phyloP scores from a whole-genome alignment of 2,329 filamentous ascomycete genomes.

The Chrysoporthe puriensis region DNA sequence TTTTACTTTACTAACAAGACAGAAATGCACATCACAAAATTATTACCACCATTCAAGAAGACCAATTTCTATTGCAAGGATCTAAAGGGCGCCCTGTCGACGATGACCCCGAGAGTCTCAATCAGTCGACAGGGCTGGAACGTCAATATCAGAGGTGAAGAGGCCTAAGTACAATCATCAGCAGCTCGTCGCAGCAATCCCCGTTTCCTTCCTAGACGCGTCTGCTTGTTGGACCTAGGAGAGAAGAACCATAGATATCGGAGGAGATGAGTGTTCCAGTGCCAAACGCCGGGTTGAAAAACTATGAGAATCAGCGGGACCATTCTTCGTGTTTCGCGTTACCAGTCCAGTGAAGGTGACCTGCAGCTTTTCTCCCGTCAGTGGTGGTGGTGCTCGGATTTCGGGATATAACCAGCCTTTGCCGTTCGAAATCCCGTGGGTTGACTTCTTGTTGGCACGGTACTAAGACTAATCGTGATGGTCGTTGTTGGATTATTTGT shows the following conservation, averaged over 20 bases:
- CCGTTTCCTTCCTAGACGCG: slow-evolving; percentile 12
- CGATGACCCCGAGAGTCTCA: slow-evolving; percentile 9
- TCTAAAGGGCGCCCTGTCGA: slow-evolving; percentile 20
- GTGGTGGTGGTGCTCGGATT: slow-evolving; percentile 28
- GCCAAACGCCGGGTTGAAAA: slow-evolving; percentile 11
- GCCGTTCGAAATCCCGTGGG: slow-evolving; percentile 18
- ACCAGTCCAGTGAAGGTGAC: slow-evolving; percentile 28
- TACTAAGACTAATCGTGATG: not conserved
- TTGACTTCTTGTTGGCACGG: not conserved
- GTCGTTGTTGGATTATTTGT: not conserved
- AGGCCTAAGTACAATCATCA: slow-evolving; percentile 30
- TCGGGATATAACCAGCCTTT: slow-evolving; percentile 30
- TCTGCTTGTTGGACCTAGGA: not conserved
- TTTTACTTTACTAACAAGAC: slow-evolving; percentile 7
- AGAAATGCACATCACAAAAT: slow-evolving; percentile 1
- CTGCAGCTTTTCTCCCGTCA: slow-evolving; percentile 30
- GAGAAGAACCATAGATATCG: not conserved
- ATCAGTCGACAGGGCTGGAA: slow-evolving; percentile 3
- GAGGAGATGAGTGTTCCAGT: not conserved
- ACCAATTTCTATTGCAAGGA: slow-evolving; percentile 12
- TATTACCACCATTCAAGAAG: slow-evolving; percentile 4
- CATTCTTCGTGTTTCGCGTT: slow-evolving; percentile 24
- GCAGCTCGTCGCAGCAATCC: slow-evolving; percentile 23
- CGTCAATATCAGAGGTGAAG: slow-evolving; percentile 9
- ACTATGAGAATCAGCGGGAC: slow-evolving; percentile 30